Base-by-base conservation (phyloP, 1,139 yeast genomes). In the Candida glucosophila region DNA sequence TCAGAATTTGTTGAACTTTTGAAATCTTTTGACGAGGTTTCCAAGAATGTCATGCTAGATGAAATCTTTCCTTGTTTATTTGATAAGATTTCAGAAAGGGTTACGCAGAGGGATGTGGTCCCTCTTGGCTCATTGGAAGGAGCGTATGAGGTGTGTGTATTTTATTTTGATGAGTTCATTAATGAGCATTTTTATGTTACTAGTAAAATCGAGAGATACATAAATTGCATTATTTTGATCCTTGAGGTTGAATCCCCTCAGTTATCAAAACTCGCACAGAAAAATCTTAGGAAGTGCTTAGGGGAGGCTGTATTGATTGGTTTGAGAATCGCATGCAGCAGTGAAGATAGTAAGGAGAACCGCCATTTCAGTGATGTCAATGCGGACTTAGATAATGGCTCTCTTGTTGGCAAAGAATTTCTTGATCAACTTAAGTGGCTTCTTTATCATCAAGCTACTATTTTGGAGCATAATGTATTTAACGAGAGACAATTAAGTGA, bases 391-490 rank as follows among this genome's bases (percentile, higher is more conserved):
- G n/a, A n/a, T n/a, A n/a, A n/a, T n/a, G n/a, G n/a, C n/a, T n/a
- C n/a, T n/a, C n/a, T n/a, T n/a, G n/a, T n/a, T n/a, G n/a, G n/a
- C n/a, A n/a, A n/a, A n/a, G n/a, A n/a, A n/a, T n/a, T n/a, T n/a
- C n/a, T n/a, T n/a, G n/a, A n/a, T n/a, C n/a, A n/a, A n/a, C n/a
- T n/a, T n/a, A 63, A 53, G 28, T 42, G 40, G 23, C 27, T 66
- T 27, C 52, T 71, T 19, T 69, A 67, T 32, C 52, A 68, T 19
- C 77, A 70, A 35, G 52, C 58, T 12, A 44, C 56, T 2, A 41
- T 67, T 8, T 55, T 70, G 29, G 47, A 50, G 9, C 42, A 39
- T 5, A 60, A 52, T 2, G 44, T 54, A 2, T 36, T 67, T 15
- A 44, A 47, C 19, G 46, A 45, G 28, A 51, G 49, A 18, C 52